Conservation (phyloP, 352 stramenopile species). For the Blastocystis sp. region DNA sequence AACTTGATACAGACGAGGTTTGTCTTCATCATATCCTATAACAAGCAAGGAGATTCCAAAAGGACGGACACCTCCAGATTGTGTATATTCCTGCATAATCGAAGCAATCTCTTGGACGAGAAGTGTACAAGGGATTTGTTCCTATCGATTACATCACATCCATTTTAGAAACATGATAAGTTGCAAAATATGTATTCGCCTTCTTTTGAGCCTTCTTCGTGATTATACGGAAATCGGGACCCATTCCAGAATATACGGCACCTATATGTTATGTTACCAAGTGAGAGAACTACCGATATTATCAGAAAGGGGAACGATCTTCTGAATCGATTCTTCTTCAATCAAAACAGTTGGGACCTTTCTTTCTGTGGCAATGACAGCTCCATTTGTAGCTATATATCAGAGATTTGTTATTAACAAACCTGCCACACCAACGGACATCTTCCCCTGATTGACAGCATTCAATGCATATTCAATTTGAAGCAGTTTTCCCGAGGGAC, state of each 20-base stretch:
- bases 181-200: constrained; percentile 85
- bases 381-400: constrained; percentile 87
- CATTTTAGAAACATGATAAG: constrained; percentile 74
- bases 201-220: constrained; percentile 89
- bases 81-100: constrained; percentile 90
- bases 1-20: constrained; percentile 86
- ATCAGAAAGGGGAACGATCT: constrained; percentile 87
- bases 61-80: constrained; percentile 88
- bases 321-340: constrained; percentile 85
- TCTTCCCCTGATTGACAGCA: constrained; percentile 90
- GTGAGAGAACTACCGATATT: constrained; percentile 67
- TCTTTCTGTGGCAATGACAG: constrained; percentile 98
- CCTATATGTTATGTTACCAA: constrained; percentile 64
- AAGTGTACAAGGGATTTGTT: constrained; percentile 85
- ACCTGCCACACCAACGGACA: constrained; percentile 90
- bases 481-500: constrained; percentile 92
- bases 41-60: constrained; percentile 97
- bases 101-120: constrained; percentile 87
- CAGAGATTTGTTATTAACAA: constrained; percentile 18
- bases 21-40: constrained; percentile 89
- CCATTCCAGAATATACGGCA: constrained; percentile 93
- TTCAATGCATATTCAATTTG: constrained; percentile 99
- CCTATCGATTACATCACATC: constrained; percentile 64
- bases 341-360: constrained; percentile 89
- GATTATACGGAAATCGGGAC: constrained; percentile 94